phyloP scores from a whole-genome alignment of 345 rosid genomes.

The Heritiera littoralis region DNA sequence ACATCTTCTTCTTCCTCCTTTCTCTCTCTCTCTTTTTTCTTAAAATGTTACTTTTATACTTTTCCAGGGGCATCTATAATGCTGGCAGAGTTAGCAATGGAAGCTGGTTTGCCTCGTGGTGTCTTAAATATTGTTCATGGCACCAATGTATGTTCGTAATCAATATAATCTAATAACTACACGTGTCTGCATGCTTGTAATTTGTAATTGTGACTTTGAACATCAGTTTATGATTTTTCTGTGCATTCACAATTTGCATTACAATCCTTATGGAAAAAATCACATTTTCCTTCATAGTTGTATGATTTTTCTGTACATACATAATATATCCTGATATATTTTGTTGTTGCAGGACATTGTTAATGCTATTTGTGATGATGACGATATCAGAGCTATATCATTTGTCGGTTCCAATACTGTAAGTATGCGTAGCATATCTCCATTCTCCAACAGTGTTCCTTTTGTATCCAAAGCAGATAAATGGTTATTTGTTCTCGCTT shows the following conservation, averaged over 20 bases:
- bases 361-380: conserved; percentile 93
- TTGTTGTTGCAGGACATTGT: conserved; percentile 68
- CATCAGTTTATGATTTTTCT: neutral
- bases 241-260: neutral
- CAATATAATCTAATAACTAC: neutral
- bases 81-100: conserved; percentile 92
- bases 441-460: neutral
- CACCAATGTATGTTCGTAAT: conserved; percentile 58
- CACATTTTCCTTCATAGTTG: neutral
- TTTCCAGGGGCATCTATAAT: conserved; percentile 82
- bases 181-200: neutral
- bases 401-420: conserved; percentile 95
- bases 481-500: neutral
- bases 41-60: neutral
- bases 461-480: neutral
- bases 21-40: neutral
- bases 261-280: neutral
- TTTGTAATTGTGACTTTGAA: neutral
- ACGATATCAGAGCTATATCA: conserved; percentile 76
- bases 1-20: neutral
- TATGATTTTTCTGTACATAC: neutral
- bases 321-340: conserved; percentile 12
- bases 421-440: conserved; percentile 38
- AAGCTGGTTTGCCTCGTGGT: conserved; percentile 93
- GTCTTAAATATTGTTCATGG: conserved; percentile 93